Evolutionary conservation across 305 asterid genomes (phyloP).

Genomic region (Fraxinus ornus): DNA sequence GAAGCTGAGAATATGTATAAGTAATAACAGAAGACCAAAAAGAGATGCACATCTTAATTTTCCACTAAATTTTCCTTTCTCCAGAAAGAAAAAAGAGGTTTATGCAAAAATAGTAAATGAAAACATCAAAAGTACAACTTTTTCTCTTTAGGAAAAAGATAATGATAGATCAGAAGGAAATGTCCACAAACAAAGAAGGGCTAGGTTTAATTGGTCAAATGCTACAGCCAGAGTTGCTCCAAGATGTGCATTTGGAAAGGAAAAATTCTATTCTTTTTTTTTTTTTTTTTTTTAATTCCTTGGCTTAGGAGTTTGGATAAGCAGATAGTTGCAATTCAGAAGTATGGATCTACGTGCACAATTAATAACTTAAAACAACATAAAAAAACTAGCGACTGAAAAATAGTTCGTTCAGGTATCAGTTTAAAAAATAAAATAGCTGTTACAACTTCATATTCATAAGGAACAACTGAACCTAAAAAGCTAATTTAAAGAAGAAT

Average conservation of each 20-base stretch:
- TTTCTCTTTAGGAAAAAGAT: not conserved
- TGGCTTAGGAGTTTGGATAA: not conserved
- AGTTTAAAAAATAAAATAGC: not conserved
- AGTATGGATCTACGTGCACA: not conserved
- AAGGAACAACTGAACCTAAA: not conserved
- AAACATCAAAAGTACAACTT: not conserved
- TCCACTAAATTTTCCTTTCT: not conserved
- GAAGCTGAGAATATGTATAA: not conserved
- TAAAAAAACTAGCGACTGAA: not conserved
- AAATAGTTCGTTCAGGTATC: not conserved
- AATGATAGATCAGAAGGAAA: not conserved
- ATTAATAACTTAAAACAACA: not conserved
- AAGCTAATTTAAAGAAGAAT: not conserved
- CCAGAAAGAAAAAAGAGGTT: not conserved
- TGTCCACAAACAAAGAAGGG: not conserved
- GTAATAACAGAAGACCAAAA: not conserved
- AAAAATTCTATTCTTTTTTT: too few species aligned
- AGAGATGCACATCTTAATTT: not conserved
- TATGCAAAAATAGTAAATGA: not conserved
- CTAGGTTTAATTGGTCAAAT: not conserved
- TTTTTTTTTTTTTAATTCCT: not conserved
- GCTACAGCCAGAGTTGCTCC: constrained; percentile 3
- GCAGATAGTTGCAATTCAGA: not conserved
- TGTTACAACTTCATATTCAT: not conserved
- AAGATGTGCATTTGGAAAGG: not conserved